Evolutionary conservation across 306 rosid species (phyloP).

Genomic region (Vachellia collinsii): DNA sequence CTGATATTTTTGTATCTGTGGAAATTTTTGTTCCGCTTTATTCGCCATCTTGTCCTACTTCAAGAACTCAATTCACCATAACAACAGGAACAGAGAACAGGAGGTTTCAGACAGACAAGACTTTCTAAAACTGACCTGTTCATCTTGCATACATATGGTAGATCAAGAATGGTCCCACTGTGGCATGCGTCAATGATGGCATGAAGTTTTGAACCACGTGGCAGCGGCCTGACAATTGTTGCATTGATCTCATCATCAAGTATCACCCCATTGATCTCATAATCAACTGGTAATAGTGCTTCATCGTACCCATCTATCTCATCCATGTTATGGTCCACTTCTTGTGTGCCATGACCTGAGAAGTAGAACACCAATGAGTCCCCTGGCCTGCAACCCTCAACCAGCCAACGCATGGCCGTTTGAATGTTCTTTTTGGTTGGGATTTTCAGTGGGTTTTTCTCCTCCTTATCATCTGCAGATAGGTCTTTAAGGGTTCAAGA

Average conservation of each 20-base stretch:
- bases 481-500: background rate
- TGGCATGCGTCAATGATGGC: constrained; percentile 65
- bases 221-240: constrained; percentile 63
- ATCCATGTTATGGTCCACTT: constrained; percentile 45
- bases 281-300: constrained; percentile 69
- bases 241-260: constrained; percentile 69
- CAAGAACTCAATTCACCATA: background rate
- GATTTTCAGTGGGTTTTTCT: constrained; percentile 48
- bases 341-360: constrained; percentile 66
- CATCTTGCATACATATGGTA: constrained; percentile 60
- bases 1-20: background rate
- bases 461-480: constrained; percentile 49
- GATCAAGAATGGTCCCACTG: constrained; percentile 67
- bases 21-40: background rate
- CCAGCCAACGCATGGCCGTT: constrained; percentile 63
- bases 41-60: background rate
- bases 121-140: constrained; percentile 42
- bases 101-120: background rate
- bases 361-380: constrained; percentile 66
- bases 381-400: constrained; percentile 56
- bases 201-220: constrained; percentile 63
- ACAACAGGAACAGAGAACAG: background rate
- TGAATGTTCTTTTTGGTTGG: constrained; percentile 64
- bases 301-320: constrained; percentile 68
- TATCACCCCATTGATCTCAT: constrained; percentile 51